These are phyloP conservation scores for Chrysosporium queenslandicum DNA, from an alignment of 2,329 filamentous ascomycete genomes.

Conservation along the genomic window DNA sequence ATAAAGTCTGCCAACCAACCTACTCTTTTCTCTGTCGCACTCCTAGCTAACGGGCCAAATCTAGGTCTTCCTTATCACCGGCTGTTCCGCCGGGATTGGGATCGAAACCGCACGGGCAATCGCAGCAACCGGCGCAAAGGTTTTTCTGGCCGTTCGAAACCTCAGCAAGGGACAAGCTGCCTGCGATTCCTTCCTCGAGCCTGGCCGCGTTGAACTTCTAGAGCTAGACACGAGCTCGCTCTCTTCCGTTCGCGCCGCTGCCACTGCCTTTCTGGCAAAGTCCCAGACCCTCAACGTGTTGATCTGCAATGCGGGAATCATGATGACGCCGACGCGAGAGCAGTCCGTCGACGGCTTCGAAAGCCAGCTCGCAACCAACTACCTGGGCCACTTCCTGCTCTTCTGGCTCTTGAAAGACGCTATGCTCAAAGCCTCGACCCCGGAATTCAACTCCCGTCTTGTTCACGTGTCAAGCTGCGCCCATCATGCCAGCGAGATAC, in stretches of 20 bases:
- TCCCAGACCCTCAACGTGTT: conserved; percentile 31
- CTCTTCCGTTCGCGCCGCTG: conserved; percentile 24
- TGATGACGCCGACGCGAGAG: neutral
- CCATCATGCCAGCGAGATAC: conserved; percentile 31
- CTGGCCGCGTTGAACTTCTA: conserved; percentile 21
- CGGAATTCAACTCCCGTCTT: conserved; percentile 39
- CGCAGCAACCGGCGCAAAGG: conserved; percentile 26
- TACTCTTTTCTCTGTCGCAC: no score
- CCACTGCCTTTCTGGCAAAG: conserved; percentile 22
- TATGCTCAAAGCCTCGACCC: conserved; percentile 19
- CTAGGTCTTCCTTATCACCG: conserved; percentile 14
- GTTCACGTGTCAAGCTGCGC: conserved; percentile 38
- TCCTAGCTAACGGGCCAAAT: neutral
- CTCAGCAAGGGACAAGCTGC: conserved; percentile 27
- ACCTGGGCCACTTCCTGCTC: conserved; percentile 46
- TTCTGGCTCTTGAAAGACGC: conserved; percentile 39
- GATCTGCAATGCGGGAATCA: conserved; percentile 35
- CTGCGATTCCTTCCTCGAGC: conserved; percentile 19
- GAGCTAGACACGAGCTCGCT: conserved; percentile 30
- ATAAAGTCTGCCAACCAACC: neutral
- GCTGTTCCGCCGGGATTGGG: conserved; percentile 34
- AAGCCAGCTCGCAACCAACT: conserved; percentile 44
- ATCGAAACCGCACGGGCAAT: conserved; percentile 28
- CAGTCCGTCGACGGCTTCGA: conserved; percentile 30
- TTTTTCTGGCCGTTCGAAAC: conserved; percentile 36